Evolutionary conservation across 108 stramenopile species (phyloP).

Genomic region (Pseudonitzschia delicatissima): DNA sequence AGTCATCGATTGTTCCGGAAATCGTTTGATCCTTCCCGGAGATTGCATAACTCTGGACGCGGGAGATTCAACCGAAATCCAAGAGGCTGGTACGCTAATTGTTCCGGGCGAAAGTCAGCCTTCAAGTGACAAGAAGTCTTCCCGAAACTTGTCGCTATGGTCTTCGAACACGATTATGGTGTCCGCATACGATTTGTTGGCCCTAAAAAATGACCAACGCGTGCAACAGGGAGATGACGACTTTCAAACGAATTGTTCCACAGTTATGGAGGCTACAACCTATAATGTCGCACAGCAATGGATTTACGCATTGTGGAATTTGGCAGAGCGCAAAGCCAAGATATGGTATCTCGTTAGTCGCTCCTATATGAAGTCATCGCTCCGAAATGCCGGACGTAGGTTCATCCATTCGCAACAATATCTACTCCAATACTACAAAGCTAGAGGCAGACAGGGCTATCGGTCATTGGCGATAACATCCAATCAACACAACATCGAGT

Average conservation of each 20-base stretch:
- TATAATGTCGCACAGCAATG: not conserved
- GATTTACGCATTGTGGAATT: constrained; percentile 4
- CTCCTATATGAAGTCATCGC: not conserved
- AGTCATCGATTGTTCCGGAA: constrained; percentile 14
- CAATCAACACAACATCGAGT: too few relatives aligned
- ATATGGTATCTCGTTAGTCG: not conserved
- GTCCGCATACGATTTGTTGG: constrained; percentile 29
- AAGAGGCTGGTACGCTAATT: not conserved
- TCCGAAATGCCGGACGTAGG: not conserved
- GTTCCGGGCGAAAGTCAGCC: not conserved
- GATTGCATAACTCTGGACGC: constrained; percentile 14
- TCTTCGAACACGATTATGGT: constrained; percentile 29
- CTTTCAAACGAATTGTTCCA: not conserved
- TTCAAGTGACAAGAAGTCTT: not conserved
- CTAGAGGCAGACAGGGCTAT: too few relatives aligned
- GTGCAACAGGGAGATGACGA: not conserved
- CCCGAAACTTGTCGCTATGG: not conserved
- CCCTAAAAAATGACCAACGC: not conserved
- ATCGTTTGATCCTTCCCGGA: constrained; percentile 28
- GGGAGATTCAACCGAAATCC: not conserved
- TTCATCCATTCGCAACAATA: not conserved
- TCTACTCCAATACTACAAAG: not conserved
- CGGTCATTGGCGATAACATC: too few relatives aligned
- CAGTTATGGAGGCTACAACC: not conserved
- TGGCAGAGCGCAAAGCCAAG: not conserved